Evolutionary conservation across 306 rosid species (phyloP).

Genomic region (Cucurbita moschata): DNA sequence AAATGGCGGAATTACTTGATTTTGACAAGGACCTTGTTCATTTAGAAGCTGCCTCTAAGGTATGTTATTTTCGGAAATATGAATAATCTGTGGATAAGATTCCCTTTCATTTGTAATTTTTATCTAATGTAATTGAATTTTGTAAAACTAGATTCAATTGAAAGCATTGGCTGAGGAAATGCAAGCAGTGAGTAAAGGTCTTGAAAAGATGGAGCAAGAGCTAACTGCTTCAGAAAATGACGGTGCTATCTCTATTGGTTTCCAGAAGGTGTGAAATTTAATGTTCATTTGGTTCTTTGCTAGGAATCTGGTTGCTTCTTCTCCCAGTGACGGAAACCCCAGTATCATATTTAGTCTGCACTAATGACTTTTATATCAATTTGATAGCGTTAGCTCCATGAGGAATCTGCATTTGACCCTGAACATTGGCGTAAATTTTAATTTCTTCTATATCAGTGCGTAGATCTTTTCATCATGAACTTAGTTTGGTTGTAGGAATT

Average conservation of each 20-base stretch:
- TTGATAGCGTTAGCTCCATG: too few species aligned
- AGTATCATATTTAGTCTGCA: not conserved
- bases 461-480: not conserved
- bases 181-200: conserved; percentile 99
- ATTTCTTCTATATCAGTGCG: not conserved
- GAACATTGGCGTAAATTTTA: not conserved
- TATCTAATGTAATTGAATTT: not conserved
- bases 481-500: not conserved
- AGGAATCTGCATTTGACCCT: not conserved
- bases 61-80: conserved; percentile 9
- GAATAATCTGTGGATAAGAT: not conserved
- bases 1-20: conserved; percentile 88
- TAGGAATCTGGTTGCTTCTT: not conserved
- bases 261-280: conserved; percentile 48
- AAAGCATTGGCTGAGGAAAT: conserved; percentile 98
- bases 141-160: conserved; percentile 64
- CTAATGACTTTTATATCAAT: not conserved
- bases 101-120: not conserved
- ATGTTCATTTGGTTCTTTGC: not conserved
- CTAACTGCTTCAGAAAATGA: conserved; percentile 76
- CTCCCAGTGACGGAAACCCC: not conserved
- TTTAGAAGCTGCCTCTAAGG: conserved; percentile 96
- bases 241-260: conserved; percentile 70
- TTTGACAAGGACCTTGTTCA: conserved; percentile 86
- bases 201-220: conserved; percentile 96